phyloP scores from a whole-genome alignment of 2,329 filamentous ascomycete species.

The Cladobotryum protrusum region DNA sequence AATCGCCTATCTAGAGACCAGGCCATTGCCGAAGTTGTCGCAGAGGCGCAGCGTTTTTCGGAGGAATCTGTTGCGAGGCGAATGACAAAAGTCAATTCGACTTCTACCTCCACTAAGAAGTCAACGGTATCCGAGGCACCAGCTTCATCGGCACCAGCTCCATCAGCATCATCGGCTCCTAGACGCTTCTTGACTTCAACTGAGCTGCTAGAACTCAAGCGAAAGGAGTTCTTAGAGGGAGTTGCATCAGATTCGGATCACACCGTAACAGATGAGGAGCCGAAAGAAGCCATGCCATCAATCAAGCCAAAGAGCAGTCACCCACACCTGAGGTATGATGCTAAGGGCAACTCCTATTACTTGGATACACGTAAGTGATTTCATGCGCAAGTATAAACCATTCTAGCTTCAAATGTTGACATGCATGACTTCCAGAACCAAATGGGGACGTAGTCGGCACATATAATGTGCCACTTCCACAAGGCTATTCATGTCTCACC shows the following conservation, averaged over 20 bases:
- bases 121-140: not conserved
- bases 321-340: not conserved
- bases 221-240: not conserved
- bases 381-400: not conserved
- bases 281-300: not conserved
- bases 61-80: slow-evolving; percentile 15
- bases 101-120: not conserved
- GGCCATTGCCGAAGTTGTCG: not conserved
- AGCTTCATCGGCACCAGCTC: too few species aligned
- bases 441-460: not conserved
- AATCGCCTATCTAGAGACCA: not conserved
- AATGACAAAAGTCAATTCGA: slow-evolving; percentile 8
- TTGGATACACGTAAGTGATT: not conserved
- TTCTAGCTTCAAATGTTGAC: not conserved
- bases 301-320: not conserved
- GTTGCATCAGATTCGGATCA: not conserved
- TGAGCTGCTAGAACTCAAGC: not conserved
- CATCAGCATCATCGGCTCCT: too few species aligned
- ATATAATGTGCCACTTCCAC: slow-evolving; percentile 2
- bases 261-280: not conserved
- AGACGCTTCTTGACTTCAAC: not conserved
- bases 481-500: slow-evolving; percentile 1
- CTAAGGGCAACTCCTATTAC: slow-evolving; percentile 3
- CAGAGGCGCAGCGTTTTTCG: slow-evolving; percentile 15
- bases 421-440: not conserved